These are phyloP conservation scores for Neofusicoccum sp. DNA, from an alignment of 2,329 filamentous ascomycete species.

Conservation along the genomic window DNA sequence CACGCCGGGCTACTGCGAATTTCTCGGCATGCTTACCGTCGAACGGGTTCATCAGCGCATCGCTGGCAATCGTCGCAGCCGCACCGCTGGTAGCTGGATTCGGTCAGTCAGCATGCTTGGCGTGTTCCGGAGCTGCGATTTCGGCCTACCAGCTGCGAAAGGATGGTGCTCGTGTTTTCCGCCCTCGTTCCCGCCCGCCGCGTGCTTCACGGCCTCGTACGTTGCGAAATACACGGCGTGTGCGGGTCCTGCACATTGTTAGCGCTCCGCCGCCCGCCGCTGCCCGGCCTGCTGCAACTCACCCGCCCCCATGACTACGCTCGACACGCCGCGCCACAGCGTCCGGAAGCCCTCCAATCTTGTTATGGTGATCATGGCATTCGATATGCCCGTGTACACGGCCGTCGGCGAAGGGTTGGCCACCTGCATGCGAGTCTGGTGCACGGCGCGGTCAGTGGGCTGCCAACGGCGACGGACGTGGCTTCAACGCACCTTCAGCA, in stretches of 20 bases:
- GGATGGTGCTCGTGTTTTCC: conserved; percentile 89
- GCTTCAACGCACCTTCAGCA: conserved; percentile 74
- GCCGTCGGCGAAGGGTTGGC: conserved; percentile 77
- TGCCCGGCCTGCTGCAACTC: conserved; percentile 22
- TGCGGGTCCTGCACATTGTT: conserved; percentile 69
- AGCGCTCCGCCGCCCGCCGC: conserved; percentile 12
- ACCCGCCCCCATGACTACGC: conserved; percentile 94
- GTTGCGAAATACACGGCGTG: conserved; percentile 98
- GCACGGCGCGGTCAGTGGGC: background rate
- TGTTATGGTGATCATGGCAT: conserved; percentile 90
- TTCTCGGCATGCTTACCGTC: conserved; percentile 65
- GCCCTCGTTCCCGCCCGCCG: conserved; percentile 86
- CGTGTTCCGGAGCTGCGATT: conserved; percentile 14
- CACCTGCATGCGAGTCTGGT: conserved; percentile 95
- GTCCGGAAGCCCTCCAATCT: conserved; percentile 84
- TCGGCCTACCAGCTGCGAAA: conserved; percentile 73
- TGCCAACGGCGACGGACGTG: background rate
- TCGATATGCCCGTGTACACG: conserved; percentile 85
- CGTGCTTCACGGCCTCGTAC: conserved; percentile 94
- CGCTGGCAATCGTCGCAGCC: conserved; percentile 91
- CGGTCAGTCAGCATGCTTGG: conserved; percentile 34
- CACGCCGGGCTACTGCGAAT: background rate
- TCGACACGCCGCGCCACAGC: conserved; percentile 94
- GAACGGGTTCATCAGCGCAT: conserved; percentile 99
- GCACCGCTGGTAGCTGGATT: conserved; percentile 81